Conservation (phyloP, 2,329 filamentous ascomycete species). For the Epichloe festucae region DNA sequence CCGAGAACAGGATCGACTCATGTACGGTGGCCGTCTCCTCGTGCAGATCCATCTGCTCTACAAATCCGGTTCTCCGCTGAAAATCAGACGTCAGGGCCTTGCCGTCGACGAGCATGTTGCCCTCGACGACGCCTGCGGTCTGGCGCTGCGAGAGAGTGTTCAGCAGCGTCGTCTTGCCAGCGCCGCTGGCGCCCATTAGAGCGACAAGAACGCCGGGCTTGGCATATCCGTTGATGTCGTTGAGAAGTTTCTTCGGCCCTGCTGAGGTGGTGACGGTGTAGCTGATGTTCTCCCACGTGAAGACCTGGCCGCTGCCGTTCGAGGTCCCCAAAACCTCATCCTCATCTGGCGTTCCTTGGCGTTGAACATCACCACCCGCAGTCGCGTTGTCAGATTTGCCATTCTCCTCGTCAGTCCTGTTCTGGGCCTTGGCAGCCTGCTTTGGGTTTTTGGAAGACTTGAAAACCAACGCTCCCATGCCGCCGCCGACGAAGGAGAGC, state of each 20-base stretch:
- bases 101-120: constrained; percentile 67
- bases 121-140: constrained; percentile 32
- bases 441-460: constrained; percentile 28
- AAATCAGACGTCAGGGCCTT: constrained; percentile 55
- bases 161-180: constrained; percentile 6
- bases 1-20: constrained; percentile 53
- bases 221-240: constrained; percentile 6
- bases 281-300: constrained; percentile 56
- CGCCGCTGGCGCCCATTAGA: constrained; percentile 6
- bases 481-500: constrained; percentile 47
- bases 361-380: neutral
- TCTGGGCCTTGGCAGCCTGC: neutral
- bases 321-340: constrained; percentile 27
- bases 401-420: constrained; percentile 11
- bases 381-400: neutral
- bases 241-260: constrained; percentile 16
- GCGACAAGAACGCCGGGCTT: constrained; percentile 6
- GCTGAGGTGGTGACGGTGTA: constrained; percentile 48
- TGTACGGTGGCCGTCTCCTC: constrained; percentile 50
- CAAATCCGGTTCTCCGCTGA: constrained; percentile 62
- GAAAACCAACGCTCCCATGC: constrained; percentile 58
- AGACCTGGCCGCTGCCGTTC: constrained; percentile 46
- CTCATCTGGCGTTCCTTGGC: constrained; percentile 16
- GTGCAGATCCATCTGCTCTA: constrained; percentile 51
- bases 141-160: constrained; percentile 5